Evolutionary conservation across 1,284 basidiomycete species (phyloP), one percentile per base, ranked within the genome.

Genomic region (Takashimella tepidaria): DNA sequence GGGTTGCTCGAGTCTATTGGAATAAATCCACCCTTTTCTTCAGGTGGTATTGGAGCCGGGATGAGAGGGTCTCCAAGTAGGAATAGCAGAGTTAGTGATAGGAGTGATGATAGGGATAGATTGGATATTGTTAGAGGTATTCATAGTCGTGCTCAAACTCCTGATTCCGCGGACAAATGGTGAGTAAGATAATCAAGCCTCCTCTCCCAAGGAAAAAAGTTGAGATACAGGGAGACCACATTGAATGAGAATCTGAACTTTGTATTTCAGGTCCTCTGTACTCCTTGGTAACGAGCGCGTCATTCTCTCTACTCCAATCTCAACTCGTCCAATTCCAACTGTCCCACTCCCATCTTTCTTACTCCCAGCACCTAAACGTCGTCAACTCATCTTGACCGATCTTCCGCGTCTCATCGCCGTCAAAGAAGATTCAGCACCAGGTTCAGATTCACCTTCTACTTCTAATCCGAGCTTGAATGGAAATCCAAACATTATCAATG

Each of bases 331-430:
- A 58, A 52, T 69, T 58, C 53, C 72, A 59, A 45, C 58, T 47
- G 59, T 65, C 11, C 67, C 63, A 37, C 59, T 74, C 44, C 70
- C 70, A 3, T 56, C 63, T 1, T 73, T 79, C 67, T 54, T 76
- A 56, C 50, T 78, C 64, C 61, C 66, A 11, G 58, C 66, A 6
- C 53, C 66, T 12, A 77, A 78, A 40, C 73, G 78, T 3, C 74
- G 74, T 10, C 67, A 77, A 43, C 68, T 81, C 41, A 70, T 81
- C 25, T 63, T 81, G 2, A 81, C 80, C 16, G 78, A 79, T 59
- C 76, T 79, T 48, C 79, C 79, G 3, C 69, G 80, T 5, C 65
- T 81, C n/a, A 66, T 81, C 8, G 77, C 76, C 51, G 75, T 80
- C 63, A 80, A 79, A 59, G 79, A 80, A 47, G 70, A 72, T 25